Evolutionary conservation across 148 eudicot species (phyloP), one percentile per base, ranked within the genome.

Genomic region (Persicaria tinctoria): DNA sequence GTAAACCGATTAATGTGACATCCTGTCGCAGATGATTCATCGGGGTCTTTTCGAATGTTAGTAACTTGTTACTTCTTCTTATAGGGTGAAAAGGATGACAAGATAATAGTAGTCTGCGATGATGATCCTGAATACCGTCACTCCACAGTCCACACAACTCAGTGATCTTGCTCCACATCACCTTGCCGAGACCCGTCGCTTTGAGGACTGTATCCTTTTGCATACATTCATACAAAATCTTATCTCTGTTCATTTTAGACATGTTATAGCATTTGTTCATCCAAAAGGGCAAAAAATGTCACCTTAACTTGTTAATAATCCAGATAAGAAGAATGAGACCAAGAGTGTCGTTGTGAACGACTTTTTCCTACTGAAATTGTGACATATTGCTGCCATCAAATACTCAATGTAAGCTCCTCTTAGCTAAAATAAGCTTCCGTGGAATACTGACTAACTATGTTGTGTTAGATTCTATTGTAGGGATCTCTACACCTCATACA

Each of bases 271-370:
- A 20, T 18, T 1, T 3, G 5, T 16, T 14, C 6, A 55, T n/a
- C 18, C 7, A 16, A 16, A 55, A 9, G 7, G 8, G 60, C 60
- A 55, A 55, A 16, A 32, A 32, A 48, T 45, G 1, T 46, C 23
- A 1, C 79, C 83, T 81, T 78, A 18, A 82, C 84, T 73, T 50
- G 53, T 13, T 18, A 70, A 62, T 72, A 77, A 53, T 23, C 48
- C 75, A 93, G 98, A 93, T 82, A 93, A 93, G 59, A 93, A 91
- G 91, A 93, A 93, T 12, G 98, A 93, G 89, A 91, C 91, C 91
- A 91, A 93, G 88, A 80, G 84, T 7, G 97, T 89, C 18, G 87
- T 86, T 6, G 98, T 93, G 56, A 86, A 93, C 38, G 97, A 93
- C 66, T 93, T 91, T 73, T 84, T 93, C 98, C 98, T 48, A 91